Base-by-base conservation (phyloP, 164 flowering plant genomes). In the Stephania cephalantha region DNA sequence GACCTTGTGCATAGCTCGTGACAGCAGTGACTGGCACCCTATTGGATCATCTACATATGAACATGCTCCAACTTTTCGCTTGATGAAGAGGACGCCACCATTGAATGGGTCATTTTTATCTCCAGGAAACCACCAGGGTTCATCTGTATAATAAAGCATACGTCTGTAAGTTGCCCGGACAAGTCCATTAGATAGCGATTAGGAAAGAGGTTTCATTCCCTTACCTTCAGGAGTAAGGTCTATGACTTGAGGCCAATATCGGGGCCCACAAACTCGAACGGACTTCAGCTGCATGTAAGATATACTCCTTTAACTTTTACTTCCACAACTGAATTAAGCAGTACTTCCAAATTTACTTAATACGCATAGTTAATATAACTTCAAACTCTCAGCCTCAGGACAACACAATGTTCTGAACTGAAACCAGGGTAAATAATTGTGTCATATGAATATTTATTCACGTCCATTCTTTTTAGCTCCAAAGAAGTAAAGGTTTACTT, bases 1-100 rank as follows among this genome's bases (percentile, higher is more conserved):
- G 75, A 95, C 99, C 97, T 95, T 95, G 85, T 95, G 95, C 90
- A 93, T 92, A 71, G 93, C 95, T 69, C 95, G 88, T 79, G 99
- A 95, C 45, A 95, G 80, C 75, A 95, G 84, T 20, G 99, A 95
- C 79, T 92, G 99, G 76, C 98, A 87, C 67, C 99, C 98, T 31
- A 90, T 77, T 45, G 99, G 99, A 75, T 93, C 99, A 84, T 93
- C 99, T 48, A 88, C 88, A 81, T 95, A 93, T 6, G 99, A 93
- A 84, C 97, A 95, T 75, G 97, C 90, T 78, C 98, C 99, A 55
- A 93, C 94, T 82, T 93, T 95, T 71, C 97, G 85, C 79, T 95
- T 95, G 79, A 95, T 84, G 81, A 89, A 93, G 15, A 95, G 80
- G 75, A 89, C 80, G 79, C 97, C 97, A 77, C 95, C 89, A 78